Base-by-base conservation (phyloP, 2,329 filamentous ascomycete species). In the Catunica adiposa region DNA sequence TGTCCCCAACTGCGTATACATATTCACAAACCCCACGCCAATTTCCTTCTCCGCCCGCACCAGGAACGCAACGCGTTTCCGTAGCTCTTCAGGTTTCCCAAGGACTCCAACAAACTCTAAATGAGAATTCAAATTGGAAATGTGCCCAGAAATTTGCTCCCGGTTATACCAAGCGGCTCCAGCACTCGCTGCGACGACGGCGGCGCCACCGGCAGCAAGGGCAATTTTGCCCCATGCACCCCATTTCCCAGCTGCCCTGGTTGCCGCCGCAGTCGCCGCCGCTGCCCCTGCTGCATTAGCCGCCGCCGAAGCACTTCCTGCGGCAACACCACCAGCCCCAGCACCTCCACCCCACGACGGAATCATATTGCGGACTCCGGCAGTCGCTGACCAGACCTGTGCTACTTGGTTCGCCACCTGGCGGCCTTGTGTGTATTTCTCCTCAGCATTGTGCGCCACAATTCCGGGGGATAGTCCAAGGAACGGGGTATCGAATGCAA, bases 401-500 rank as follows among this genome's bases (percentile, higher is more conserved):
- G 79, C 69, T 61, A 87, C 68, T 66, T 82, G 76, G 5, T 79
- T 71, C 54, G 92, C 78, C 3, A 87, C 84, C 0, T 81, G 75
- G 3, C 79, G 76, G 6, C 83, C 84, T 44, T 81, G 82, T 59
- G 83, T 84, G 69, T 90, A 90, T 63, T 95, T 88, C 44, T 79
- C 83, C 71, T 97, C 89, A 4, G 90, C 89, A 58, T 83, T 82
- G 66, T 90, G 84, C 3, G 86, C 86, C n/a, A 92, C 82, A 1
- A 92, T 84, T 25, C 85, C 84, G 0, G 86, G 86, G 22, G 83
- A 79, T 61, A 89, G 88, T 57, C 86, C 85, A 1, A 92, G 76
- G 66, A 86, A 98, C 1, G 92, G 92, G 0, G 92, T 98, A 69
- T 97, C 90, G 66, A 96, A 95, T 53, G 89, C 87, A 51, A 97